phyloP scores from a whole-genome alignment of 306 rosid genomes.

The Biancaea sappan region DNA sequence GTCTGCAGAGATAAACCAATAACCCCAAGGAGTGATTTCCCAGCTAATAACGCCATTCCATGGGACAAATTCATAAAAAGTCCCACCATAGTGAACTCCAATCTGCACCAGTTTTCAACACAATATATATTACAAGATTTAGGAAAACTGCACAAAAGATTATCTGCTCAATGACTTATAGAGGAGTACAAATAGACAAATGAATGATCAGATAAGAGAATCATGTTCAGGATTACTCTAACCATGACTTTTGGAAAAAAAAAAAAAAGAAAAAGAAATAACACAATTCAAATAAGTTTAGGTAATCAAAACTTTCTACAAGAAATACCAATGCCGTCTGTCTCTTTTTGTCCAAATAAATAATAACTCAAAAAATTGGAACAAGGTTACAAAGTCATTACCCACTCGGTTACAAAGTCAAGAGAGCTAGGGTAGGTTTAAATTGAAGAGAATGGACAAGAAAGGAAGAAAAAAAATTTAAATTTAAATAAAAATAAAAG shows the following conservation, averaged over 20 bases:
- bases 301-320: not conserved
- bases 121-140: constrained; percentile 19
- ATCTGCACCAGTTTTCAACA: constrained; percentile 59
- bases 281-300: not conserved
- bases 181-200: not conserved
- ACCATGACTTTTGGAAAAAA: not conserved
- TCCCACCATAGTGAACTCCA: constrained; percentile 82
- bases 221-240: not conserved
- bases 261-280: not conserved
- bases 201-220: not conserved
- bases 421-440: no score
- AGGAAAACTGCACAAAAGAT: constrained; percentile 8
- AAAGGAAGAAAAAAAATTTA: no score
- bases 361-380: not conserved
- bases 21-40: constrained; percentile 91
- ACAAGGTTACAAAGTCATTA: not conserved
- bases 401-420: no score
- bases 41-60: constrained; percentile 83
- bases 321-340: constrained; percentile 13
- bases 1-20: constrained; percentile 77
- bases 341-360: not conserved
- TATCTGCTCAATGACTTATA: not conserved
- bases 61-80: constrained; percentile 86
- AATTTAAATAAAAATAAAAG: no score
- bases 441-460: no score